phyloP scores from a whole-genome alignment of 305 asterid species.

The Nicotiana rustica region DNA sequence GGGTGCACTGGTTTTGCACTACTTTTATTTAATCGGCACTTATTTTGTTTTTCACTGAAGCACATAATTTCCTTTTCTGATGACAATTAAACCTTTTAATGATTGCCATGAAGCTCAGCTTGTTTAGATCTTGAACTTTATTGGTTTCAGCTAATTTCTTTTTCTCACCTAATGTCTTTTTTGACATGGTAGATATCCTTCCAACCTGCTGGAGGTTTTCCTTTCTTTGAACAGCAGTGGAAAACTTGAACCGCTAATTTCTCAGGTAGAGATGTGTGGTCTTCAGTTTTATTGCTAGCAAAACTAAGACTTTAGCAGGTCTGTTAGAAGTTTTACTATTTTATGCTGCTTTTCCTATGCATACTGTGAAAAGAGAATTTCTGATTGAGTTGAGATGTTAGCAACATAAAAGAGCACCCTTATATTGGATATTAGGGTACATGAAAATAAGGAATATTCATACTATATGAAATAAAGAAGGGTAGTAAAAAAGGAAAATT shows the following conservation, averaged over 20 bases:
- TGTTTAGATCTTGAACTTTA: not conserved
- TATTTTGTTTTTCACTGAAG: not conserved
- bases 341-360: not conserved
- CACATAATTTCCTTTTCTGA: slow-evolving; percentile 1
- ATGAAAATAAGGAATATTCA: not conserved
- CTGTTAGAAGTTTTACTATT: not conserved
- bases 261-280: slow-evolving; percentile 64
- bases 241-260: slow-evolving; percentile 63
- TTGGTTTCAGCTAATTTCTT: slow-evolving; percentile 13
- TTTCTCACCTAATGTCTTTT: slow-evolving; percentile 36
- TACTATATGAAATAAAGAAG: not conserved
- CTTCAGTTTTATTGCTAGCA: not conserved
- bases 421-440: not conserved
- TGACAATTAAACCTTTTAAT: not conserved
- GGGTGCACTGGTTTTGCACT: not conserved
- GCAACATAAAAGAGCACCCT: not conserved
- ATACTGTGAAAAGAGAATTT: not conserved
- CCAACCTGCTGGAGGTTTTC: slow-evolving; percentile 63
- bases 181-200: slow-evolving; percentile 55
- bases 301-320: not conserved
- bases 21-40: not conserved
- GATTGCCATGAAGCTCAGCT: slow-evolving; percentile 14
- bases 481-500: slow-evolving; percentile 8
- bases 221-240: slow-evolving; percentile 68
- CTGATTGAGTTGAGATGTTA: not conserved